Conservation (phyloP, 305 asterid species). For the Fraxinus latifolia region DNA sequence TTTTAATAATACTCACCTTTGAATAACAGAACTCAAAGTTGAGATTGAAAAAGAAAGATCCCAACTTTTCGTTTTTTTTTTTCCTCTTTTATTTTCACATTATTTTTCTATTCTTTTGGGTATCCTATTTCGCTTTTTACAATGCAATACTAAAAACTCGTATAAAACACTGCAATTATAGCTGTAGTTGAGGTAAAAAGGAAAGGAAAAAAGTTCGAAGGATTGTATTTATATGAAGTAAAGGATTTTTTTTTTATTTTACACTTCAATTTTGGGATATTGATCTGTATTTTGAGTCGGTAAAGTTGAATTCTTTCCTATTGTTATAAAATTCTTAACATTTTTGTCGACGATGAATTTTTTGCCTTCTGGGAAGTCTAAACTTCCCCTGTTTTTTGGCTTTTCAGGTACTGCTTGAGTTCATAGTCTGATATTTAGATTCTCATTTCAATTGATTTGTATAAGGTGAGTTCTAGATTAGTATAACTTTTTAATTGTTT, state of each 20-base stretch:
- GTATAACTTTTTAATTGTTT: background rate
- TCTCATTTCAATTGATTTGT: background rate
- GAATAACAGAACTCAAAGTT: constrained; percentile 9
- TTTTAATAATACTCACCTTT: background rate
- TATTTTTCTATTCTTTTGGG: constrained; percentile 13
- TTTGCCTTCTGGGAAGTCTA: background rate
- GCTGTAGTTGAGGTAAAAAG: background rate
- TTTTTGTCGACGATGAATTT: background rate
- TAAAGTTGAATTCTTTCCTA: constrained; percentile 6
- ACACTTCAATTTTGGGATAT: background rate
- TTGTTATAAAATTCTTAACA: background rate
- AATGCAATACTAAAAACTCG: constrained; percentile 2
- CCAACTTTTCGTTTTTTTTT: constrained; percentile 2
- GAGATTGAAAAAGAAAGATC: constrained; percentile 17
- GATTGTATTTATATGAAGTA: constrained; percentile 16
- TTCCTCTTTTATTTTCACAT: background rate
- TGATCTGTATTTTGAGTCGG: constrained; percentile 24
- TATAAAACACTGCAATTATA: background rate
- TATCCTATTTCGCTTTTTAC: background rate
- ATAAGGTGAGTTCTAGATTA: constrained; percentile 23
- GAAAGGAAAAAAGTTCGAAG: background rate
- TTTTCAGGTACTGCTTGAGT: constrained; percentile 23
- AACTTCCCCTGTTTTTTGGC: background rate
- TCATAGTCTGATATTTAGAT: constrained; percentile 15
- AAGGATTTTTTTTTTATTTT: background rate